phyloP scores from a whole-genome alignment of 768 basidiomycete genomes.

The Suillus placidus region DNA sequence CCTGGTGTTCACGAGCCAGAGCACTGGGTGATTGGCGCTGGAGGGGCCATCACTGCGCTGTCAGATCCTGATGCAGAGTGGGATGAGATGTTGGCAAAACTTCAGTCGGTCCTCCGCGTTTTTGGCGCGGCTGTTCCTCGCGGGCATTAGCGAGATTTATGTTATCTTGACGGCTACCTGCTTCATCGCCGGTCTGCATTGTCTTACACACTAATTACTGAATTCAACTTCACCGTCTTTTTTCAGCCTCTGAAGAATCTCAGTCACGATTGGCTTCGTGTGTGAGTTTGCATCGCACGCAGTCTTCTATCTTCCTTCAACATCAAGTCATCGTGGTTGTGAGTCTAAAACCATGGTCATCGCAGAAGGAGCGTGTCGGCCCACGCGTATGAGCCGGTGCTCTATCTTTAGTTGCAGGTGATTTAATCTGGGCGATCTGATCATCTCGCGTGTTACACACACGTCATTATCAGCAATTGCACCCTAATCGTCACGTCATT shows the following conservation, averaged over 20 bases:
- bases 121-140: constrained; percentile 48
- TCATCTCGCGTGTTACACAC: background rate
- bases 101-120: constrained; percentile 71
- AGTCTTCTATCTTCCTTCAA: background rate
- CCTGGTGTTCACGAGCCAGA: constrained; percentile 36
- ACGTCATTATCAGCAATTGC: background rate
- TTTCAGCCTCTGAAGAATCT: background rate
- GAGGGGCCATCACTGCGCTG: constrained; percentile 95
- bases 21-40: constrained; percentile 83
- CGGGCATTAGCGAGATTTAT: constrained; percentile 18
- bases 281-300: background rate
- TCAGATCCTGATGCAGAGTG: constrained; percentile 86
- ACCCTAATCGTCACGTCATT: background rate
- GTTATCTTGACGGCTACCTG: background rate
- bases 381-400: background rate
- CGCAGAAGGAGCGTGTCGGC: background rate
- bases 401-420: background rate
- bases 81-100: constrained; percentile 93
- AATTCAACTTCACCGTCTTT: constrained; percentile 41
- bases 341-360: background rate
- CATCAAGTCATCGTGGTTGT: background rate
- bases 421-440: background rate
- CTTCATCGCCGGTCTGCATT: constrained; percentile 4
- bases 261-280: background rate
- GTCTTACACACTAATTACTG: constrained; percentile 18